Evolutionary conservation across 2,329 filamentous ascomycete species (phyloP), one percentile per base, ranked within the genome.

Genomic region (Aphanocladium album): DNA sequence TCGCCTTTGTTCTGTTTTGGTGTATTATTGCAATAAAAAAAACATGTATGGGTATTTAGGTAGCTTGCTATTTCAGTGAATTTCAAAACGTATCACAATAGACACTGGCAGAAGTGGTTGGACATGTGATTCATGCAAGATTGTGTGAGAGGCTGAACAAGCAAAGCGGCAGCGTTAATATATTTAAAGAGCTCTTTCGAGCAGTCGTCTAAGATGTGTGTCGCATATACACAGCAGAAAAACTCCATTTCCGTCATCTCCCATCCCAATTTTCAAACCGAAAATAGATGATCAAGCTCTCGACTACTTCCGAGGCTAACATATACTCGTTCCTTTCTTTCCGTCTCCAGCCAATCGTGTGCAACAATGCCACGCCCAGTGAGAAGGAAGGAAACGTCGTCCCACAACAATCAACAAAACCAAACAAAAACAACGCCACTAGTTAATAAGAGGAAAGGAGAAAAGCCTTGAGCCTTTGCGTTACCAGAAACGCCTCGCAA

Each of bases 351-450:
- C 9, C n/a, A n/a, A n/a, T n/a, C n/a, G n/a, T n/a, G n/a, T n/a
- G n/a, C n/a, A n/a, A n/a, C n/a, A n/a, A n/a, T n/a, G n/a, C n/a
- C n/a, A n/a, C n/a, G n/a, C n/a, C n/a, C n/a, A n/a, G n/a, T n/a
- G n/a, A n/a, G n/a, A n/a, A n/a, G n/a, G n/a, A n/a, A n/a, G n/a
- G n/a, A 53, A 19, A 39, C 16, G 19, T 6, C 21, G 51, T 54
- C 16, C 23, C 23, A 43, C 2, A 43, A 39, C 21, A 37, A 17
- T 19, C 19, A 35, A 52, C 19, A 47, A 33, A 47, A 35, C 27
- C 43, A 35, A 27, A 50, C 5, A 27, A 17, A 56, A 12, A 63
- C 57, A 69, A 69, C 67, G 67, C 67, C 67, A 56, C 27, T 7
- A 47, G 23, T 19, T 11, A 3, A 57, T 39, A 14, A 57, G 7